These are phyloP conservation scores for Penicillium herquei DNA, from an alignment of 495 filamentous ascomycete species.

Conservation along the genomic window DNA sequence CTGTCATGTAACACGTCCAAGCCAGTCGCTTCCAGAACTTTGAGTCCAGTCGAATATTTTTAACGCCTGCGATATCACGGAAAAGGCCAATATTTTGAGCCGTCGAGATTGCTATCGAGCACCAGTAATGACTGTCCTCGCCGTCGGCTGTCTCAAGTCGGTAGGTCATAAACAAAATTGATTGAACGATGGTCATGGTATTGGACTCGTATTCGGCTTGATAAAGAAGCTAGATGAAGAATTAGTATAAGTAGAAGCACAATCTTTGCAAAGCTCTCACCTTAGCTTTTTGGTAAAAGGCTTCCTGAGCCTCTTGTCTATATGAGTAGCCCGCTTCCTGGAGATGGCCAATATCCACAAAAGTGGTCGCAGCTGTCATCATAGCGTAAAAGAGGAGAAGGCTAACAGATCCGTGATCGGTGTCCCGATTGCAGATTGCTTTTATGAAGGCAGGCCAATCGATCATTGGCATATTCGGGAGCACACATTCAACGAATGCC, in stretches of 20 bases:
- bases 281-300: conserved; percentile 16
- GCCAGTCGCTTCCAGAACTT: conserved; percentile 18
- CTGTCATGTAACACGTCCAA: conserved; percentile 22
- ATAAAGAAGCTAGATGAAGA: conserved; percentile 15
- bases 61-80: conserved; percentile 2
- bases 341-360: conserved; percentile 17
- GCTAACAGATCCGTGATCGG: conserved; percentile 15
- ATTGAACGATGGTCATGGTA: conserved; percentile 11
- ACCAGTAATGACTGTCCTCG: conserved; percentile 18
- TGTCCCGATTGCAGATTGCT: conserved; percentile 6
- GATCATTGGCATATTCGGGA: conserved; percentile 19
- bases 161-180: conserved; percentile 19
- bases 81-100: conserved; percentile 15
- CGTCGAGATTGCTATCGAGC: conserved; percentile 9
- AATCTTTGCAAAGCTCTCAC: not conserved
- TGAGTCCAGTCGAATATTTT: conserved; percentile 1
- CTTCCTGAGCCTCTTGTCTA: conserved; percentile 18
- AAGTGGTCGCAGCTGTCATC: conserved; percentile 18
- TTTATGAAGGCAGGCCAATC: conserved; percentile 16
- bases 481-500: conserved; percentile 19
- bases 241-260: not conserved
- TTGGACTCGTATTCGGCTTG: conserved; percentile 17
- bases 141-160: conserved; percentile 16
- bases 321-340: conserved; percentile 14
- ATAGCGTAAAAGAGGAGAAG: conserved; percentile 20